These are phyloP conservation scores for Wickerhamiella allomyrinae DNA, from an alignment of 805 yeast species.

Conservation along the genomic window DNA sequence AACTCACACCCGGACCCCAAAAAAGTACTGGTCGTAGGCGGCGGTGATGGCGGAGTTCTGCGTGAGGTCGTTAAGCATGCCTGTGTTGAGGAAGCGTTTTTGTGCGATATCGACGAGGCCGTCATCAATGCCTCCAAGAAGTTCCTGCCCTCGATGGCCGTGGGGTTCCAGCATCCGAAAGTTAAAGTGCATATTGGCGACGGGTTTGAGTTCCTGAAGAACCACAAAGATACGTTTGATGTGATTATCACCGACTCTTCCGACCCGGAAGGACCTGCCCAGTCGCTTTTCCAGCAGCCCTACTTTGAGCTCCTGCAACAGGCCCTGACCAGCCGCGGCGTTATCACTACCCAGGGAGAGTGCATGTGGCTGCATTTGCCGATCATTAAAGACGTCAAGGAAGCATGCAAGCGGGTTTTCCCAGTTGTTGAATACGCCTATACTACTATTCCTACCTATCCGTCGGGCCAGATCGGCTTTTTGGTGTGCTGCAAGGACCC, in stretches of 20 bases:
- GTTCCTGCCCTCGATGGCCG: slow-evolving; percentile 78
- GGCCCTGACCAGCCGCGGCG: slow-evolving; percentile 89
- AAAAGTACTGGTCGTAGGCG: slow-evolving; percentile 88
- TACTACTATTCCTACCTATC: slow-evolving; percentile 76
- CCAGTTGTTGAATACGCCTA: slow-evolving; percentile 69
- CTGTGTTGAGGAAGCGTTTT: slow-evolving; percentile 70
- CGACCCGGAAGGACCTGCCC: slow-evolving; percentile 98
- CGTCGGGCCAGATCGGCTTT: slow-evolving; percentile 77
- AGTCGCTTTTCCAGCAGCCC: slow-evolving; percentile 77
- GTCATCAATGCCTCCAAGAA: slow-evolving; percentile 77
- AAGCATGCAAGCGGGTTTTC: slow-evolving; percentile 64
- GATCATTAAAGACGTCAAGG: slow-evolving; percentile 60
- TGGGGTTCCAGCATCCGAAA: slow-evolving; percentile 74
- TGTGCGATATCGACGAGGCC: slow-evolving; percentile 91
- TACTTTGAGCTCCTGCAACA: slow-evolving; percentile 72
- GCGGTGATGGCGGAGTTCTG: slow-evolving; percentile 98
- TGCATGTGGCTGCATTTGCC: slow-evolving; percentile 74
- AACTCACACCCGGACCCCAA: slow-evolving; percentile 91
- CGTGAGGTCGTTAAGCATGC: slow-evolving; percentile 88
- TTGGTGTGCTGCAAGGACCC: slow-evolving; percentile 53
- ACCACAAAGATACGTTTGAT: slow-evolving; percentile 74
- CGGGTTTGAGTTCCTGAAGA: slow-evolving; percentile 89
- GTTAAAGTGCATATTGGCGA: slow-evolving; percentile 86
- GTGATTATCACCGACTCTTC: slow-evolving; percentile 95
- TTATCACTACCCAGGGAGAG: slow-evolving; percentile 81